phyloP scores from a whole-genome alignment of 495 filamentous ascomycete species.

The Corynascus novoguineensis region DNA sequence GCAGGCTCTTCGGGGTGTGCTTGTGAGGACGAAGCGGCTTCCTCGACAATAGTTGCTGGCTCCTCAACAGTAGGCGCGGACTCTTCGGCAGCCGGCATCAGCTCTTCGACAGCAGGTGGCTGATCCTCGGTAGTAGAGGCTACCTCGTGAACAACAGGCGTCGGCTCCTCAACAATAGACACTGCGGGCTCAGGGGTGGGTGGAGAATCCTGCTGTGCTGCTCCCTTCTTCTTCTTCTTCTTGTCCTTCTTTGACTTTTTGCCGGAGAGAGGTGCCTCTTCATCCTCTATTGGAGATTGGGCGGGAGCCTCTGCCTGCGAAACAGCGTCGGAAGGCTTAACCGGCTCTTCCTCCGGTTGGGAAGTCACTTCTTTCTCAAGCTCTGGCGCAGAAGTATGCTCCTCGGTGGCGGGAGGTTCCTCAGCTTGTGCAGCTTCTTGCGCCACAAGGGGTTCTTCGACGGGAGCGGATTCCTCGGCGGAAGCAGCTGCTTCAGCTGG shows the following conservation, averaged over 20 bases:
- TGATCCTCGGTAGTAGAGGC: too few relatives aligned
- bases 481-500: not conserved
- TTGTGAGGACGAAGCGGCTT: not conserved
- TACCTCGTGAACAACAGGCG: not conserved
- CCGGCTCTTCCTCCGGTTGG: not conserved
- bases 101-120: not conserved
- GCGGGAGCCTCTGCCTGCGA: not conserved
- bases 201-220: not conserved
- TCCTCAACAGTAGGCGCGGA: not conserved
- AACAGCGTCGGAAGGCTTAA: not conserved
- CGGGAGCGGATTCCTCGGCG: not conserved
- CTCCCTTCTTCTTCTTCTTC: slow-evolving; percentile 23
- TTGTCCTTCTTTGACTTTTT: slow-evolving; percentile 19
- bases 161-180: not conserved
- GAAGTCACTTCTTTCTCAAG: not conserved
- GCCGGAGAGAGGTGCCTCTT: not conserved
- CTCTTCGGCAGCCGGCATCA: not conserved
- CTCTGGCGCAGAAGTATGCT: not conserved
- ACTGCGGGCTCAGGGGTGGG: slow-evolving; percentile 4
- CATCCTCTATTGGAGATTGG: not conserved
- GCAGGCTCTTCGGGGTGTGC: not conserved
- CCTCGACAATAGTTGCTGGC: not conserved
- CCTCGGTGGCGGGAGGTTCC: not conserved
- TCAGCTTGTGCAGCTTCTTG: not conserved
- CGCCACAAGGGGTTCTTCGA: not conserved